Percentiles rank a stretch among this genome's conserved stretches.
Conservation (phyloP, 768 basidiomycete genomes). For the Leccinellum albellum region DNA sequence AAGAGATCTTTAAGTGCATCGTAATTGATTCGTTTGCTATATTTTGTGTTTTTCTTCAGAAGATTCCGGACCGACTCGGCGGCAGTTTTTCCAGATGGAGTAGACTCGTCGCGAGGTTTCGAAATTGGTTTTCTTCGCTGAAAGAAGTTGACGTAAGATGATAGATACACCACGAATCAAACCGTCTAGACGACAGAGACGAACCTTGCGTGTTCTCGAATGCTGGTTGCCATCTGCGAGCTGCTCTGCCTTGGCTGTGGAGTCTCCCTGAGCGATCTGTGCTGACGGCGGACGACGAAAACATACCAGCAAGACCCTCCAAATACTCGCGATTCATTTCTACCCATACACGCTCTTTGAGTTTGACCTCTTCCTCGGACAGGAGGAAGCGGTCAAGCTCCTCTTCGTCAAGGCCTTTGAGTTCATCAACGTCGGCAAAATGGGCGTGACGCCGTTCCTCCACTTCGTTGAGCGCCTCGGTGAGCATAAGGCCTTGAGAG, state of each 20-base stretch:
- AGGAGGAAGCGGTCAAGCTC: slow-evolving; percentile 82
- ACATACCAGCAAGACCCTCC: slow-evolving; percentile 70
- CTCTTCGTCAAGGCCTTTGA: slow-evolving; percentile 82
- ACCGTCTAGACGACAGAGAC: slow-evolving; percentile 42
- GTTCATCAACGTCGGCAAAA: slow-evolving; percentile 49
- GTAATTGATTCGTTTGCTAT: slow-evolving; percentile 93
- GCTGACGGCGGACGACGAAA: background rate
- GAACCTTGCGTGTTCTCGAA: slow-evolving; percentile 75
- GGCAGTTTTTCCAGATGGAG: slow-evolving; percentile 38
- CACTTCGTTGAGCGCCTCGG: slow-evolving; percentile 62
- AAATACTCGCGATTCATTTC: slow-evolving; percentile 90
- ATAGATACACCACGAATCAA: slow-evolving; percentile 10
- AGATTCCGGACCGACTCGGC: slow-evolving; percentile 42
- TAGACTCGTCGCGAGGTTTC: slow-evolving; percentile 72
- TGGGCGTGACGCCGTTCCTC: slow-evolving; percentile 59
- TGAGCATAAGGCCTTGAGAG: slow-evolving; percentile 54
- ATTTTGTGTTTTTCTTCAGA: slow-evolving; percentile 80
- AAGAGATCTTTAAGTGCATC: slow-evolving; percentile 83
- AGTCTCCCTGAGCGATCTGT: slow-evolving; percentile 44
- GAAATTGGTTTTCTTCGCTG: slow-evolving; percentile 67
- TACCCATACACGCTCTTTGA: slow-evolving; percentile 92
- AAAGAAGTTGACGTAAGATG: slow-evolving; percentile 8
- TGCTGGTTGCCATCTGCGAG: slow-evolving; percentile 36
- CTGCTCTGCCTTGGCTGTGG: slow-evolving; percentile 66
- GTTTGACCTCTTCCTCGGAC: slow-evolving; percentile 72